These are phyloP conservation scores for Drosera spatulata DNA, from an alignment of 179 eudicot species.

Conservation along the genomic window DNA sequence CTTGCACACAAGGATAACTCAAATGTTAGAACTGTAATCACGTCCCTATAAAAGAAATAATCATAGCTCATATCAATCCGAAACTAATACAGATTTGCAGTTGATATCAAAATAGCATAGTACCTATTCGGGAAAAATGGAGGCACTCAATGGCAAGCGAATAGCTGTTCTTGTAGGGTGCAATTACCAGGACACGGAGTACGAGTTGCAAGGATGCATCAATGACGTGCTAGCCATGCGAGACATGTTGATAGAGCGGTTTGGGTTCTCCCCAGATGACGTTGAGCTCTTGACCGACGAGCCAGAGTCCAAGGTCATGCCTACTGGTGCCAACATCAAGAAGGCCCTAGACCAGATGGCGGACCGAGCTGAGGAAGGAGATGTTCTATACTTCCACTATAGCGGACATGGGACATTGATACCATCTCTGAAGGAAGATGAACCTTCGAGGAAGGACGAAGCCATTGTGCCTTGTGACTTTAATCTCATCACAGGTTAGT, in stretches of 20 bases:
- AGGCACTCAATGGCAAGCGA: conserved; percentile 12
- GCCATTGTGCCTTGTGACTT: conserved; percentile 64
- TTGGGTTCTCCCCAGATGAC: conserved; percentile 27
- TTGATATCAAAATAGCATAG: no score
- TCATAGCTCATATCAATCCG: no score
- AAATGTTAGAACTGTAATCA: no score
- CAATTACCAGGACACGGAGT: conserved; percentile 45
- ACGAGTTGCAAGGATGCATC: conserved; percentile 59
- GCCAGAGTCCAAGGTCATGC: conserved; percentile 23
- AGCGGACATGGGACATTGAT: conserved; percentile 63
- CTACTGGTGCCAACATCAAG: conserved; percentile 57
- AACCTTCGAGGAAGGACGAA: conserved; percentile 34
- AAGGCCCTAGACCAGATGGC: conserved; percentile 42
- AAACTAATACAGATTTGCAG: no score
- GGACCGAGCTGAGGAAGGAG: conserved; percentile 41
- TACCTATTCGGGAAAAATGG: no score
- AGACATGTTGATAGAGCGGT: conserved; percentile 30
- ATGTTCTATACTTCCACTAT: conserved; percentile 50
- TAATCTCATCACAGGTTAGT: conserved; percentile 54
- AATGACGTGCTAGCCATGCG: conserved; percentile 53
- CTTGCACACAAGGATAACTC: no score
- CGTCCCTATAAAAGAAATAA: no score
- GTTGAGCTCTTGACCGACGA: conserved; percentile 39
- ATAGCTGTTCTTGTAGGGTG: conserved; percentile 64
- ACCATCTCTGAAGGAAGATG: conserved; percentile 18